Percentiles rank a stretch among this genome's conserved stretches.
phyloP scores from a whole-genome alignment of 1,284 basidiomycete species.

The Porodaedalea pini region DNA sequence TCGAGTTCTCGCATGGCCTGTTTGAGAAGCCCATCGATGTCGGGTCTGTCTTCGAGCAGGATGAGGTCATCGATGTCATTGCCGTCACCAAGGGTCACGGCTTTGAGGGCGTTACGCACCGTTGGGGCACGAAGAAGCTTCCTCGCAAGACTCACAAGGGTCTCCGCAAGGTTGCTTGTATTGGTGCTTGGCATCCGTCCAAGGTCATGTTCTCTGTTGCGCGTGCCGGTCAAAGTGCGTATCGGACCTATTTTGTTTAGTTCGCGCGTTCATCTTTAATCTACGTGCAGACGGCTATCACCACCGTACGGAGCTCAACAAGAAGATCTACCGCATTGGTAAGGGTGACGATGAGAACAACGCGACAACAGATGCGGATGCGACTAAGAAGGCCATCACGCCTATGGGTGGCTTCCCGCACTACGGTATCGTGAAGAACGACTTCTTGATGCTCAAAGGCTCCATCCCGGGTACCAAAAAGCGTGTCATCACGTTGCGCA shows the following conservation, averaged over 20 bases:
- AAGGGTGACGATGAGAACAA: slow-evolving; percentile 78
- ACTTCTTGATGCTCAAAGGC: slow-evolving; percentile 95
- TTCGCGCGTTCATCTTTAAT: slow-evolving; percentile 21
- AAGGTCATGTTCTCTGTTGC: slow-evolving; percentile 99
- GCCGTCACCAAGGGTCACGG: slow-evolving; percentile 99
- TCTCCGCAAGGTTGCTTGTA: slow-evolving; percentile 99
- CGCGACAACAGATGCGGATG: slow-evolving; percentile 91
- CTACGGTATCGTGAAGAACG: slow-evolving; percentile 98
- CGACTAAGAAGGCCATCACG: slow-evolving; percentile 93
- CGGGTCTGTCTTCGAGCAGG: slow-evolving; percentile 87
- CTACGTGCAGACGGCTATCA: slow-evolving; percentile 84
- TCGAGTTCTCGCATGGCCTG: slow-evolving; percentile 91
- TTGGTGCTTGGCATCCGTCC: slow-evolving; percentile 98
- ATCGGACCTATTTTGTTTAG: not conserved
- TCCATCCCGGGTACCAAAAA: slow-evolving; percentile 95
- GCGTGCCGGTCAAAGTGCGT: slow-evolving; percentile 96
- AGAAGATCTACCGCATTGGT: slow-evolving; percentile 98
- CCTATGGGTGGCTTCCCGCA: slow-evolving; percentile 99
- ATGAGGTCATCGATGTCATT: slow-evolving; percentile 96
- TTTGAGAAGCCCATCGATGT: slow-evolving; percentile 98
- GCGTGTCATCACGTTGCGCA: slow-evolving; percentile 92
- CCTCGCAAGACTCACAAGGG: slow-evolving; percentile 99
- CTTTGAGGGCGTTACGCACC: slow-evolving; percentile 98
- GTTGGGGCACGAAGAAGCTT: slow-evolving; percentile 99
- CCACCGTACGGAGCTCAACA: slow-evolving; percentile 97